Evolutionary conservation across 768 basidiomycete genomes (phyloP), one percentile per base, ranked within the genome.

Genomic region (Lactarius psammicola): DNA sequence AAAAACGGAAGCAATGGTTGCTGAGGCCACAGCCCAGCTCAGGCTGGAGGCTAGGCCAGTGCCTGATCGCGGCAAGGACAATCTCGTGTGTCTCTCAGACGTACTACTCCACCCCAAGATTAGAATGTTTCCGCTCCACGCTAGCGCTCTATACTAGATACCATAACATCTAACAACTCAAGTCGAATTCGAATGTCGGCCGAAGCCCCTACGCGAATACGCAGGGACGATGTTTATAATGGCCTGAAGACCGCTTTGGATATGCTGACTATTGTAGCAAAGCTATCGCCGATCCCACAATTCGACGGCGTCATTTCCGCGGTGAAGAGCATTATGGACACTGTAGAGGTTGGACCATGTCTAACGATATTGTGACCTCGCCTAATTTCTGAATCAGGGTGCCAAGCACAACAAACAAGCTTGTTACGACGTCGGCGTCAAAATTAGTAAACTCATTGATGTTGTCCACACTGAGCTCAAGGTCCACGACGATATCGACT

Each of bases 381-480:
- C 34, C 40, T 62, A 40, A 62, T 54, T 10, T 23, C 7, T 53
- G 31, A 13, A 20, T 11, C 26, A 68, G 67, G 56, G 59, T 15
- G 56, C 64, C 30, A 68, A 68, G 36, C 67, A 68, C 40, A 68
- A 68, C 33, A 68, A 68, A 17, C 64, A 68, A 60, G 64, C 59
- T 31, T 68, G 67, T 40, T 68, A 68, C 23, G 56, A 61, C 15
- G 33, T 68, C 36, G 56, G 67, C 20, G 3, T 23, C 33, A 68
- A 65, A 17, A 54, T 68, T 60, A 60, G 53, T 53, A 58, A 60
- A 56, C 55, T 68, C 10, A 36, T 68, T 15, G 49, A 60, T 3
- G 49, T 49, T 28, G 64, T 65, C 30, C 59, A 66, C 28, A 33
- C 44, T 33, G 63, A 65, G 20, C 60, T 68, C 23, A 53, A 61